Conservation (phyloP, 78 protist genomes). For the Dictyostelium brefeldianum region DNA sequence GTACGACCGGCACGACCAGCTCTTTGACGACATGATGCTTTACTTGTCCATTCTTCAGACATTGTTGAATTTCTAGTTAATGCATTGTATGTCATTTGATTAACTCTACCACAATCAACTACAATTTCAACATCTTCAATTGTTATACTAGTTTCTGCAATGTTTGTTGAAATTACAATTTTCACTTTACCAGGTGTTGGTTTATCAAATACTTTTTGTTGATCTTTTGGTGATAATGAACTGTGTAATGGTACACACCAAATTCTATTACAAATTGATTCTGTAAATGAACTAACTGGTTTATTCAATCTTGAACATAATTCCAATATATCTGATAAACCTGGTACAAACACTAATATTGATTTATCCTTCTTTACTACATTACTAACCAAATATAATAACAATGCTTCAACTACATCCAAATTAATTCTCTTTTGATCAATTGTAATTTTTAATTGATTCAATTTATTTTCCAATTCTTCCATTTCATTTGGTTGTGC, state of each 20-base stretch:
- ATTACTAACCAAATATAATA: slow-evolving; percentile 13
- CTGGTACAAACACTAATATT: slow-evolving; percentile 95
- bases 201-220: slow-evolving; percentile 77
- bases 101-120: slow-evolving; percentile 92
- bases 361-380: slow-evolving; percentile 71
- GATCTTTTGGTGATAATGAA: slow-evolving; percentile 82
- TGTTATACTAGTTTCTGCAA: slow-evolving; percentile 96
- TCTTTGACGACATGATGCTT: slow-evolving; percentile 89
- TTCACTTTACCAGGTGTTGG: slow-evolving; percentile 85
- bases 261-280: background rate
- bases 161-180: slow-evolving; percentile 93
- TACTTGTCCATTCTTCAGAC: slow-evolving; percentile 70
- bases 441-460: slow-evolving; percentile 11
- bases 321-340: slow-evolving; percentile 87
- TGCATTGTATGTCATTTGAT: slow-evolving; percentile 88
- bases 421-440: slow-evolving; percentile 59
- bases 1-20: slow-evolving; percentile 96
- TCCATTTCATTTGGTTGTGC: background rate
- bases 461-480: background rate
- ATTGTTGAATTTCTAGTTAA: slow-evolving; percentile 72
- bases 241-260: slow-evolving; percentile 80
- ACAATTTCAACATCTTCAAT: slow-evolving; percentile 94
- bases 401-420: slow-evolving; percentile 50
- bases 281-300: background rate
- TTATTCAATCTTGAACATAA: slow-evolving; percentile 22